Evolutionary conservation across 257 asterid species (phyloP).

Genomic region (Eucommia ulmoides): DNA sequence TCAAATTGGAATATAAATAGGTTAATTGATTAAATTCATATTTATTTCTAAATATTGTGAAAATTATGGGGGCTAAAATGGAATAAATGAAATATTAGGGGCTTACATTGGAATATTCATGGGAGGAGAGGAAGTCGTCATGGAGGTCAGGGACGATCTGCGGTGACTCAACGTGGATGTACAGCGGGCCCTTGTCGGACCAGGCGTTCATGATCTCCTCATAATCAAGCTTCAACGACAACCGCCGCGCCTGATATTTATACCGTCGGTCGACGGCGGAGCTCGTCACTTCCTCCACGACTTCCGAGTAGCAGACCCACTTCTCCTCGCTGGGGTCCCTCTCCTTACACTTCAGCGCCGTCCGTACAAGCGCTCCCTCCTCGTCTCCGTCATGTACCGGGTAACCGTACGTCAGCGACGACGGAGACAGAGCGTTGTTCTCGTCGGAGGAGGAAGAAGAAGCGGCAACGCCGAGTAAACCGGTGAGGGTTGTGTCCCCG

Average conservation of each 20-base stretch:
- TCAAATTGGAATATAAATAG: too few relatives aligned
- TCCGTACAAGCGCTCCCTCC: constrained; percentile 54
- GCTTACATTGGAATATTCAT: constrained; percentile 27
- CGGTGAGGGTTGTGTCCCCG: constrained; percentile 48
- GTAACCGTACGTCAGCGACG: constrained; percentile 37
- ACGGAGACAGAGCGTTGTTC: constrained; percentile 21
- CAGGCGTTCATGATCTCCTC: constrained; percentile 75
- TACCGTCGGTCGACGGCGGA: constrained; percentile 32
- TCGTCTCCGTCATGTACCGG: constrained; percentile 16
- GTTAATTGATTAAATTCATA: too few relatives aligned
- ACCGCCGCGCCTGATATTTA: constrained; percentile 13
- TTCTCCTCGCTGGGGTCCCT: constrained; percentile 68
- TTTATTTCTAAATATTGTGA: too few relatives aligned
- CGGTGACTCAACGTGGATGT: constrained; percentile 28
- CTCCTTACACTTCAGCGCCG: constrained; percentile 61
- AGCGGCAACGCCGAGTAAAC: constrained; percentile 37
- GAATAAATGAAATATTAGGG: not conserved
- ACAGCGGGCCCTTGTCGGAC: constrained; percentile 74
- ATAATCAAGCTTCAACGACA: constrained; percentile 78
- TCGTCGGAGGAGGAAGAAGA: constrained; percentile 25
- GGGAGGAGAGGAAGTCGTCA: constrained; percentile 18
- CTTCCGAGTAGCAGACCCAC: constrained; percentile 84
- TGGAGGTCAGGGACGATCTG: constrained; percentile 65
- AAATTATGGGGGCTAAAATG: not conserved
- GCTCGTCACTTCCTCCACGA: constrained; percentile 88